Base-by-base conservation (phyloP, 2,329 filamentous ascomycete genomes). In the Nemania diffusa region DNA sequence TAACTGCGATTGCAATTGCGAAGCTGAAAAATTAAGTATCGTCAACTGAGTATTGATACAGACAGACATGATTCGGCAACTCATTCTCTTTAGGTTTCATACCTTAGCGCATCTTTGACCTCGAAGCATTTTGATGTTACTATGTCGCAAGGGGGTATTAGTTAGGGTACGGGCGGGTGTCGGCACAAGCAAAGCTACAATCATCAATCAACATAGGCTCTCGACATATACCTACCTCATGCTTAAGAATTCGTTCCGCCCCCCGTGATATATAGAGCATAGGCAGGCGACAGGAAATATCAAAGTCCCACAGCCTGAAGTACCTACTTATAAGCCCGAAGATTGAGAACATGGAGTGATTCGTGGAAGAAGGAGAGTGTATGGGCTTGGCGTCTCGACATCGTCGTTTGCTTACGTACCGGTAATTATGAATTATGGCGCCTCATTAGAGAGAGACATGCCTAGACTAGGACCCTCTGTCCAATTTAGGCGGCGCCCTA, bases 401-500 rank as follows among this genome's bases (percentile, higher is more conserved):
- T 32, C n/a, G 15, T 48, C n/a, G 27, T 58, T 42, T 44, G 26
- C 44, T 26, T 55, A 59, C 29, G 20, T n/a, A 29, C 22, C 52
- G 29, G 48, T 26, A 32, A 58, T 63, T 11, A 3, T 15, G 13
- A 15, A 26, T 37, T 55, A 4, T 37, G 1, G 27, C 27, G 17
- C 32, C 29, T 52, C 15, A 34, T 37, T 37, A 40, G 52, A n/a
- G 8, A 22, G n/a, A 27, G 29, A 20, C 15, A 55, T 44, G 44
- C 50, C 58, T 32, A 64, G 17, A 42, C 24, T 15, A 3, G 5
- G 5, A 32, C 29, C 9, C 29, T 32, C 29, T 32, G 5, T 42
- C n/a, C 20, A 52, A 69, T 71, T 69, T 71, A 71, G 69, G 67
- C 69, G 67, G 44, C 46, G 40, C 40, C 22, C 55, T 29, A 34